Conservation (phyloP, 192 early-diverging fungal species). For the Powellomyces hirtus region DNA sequence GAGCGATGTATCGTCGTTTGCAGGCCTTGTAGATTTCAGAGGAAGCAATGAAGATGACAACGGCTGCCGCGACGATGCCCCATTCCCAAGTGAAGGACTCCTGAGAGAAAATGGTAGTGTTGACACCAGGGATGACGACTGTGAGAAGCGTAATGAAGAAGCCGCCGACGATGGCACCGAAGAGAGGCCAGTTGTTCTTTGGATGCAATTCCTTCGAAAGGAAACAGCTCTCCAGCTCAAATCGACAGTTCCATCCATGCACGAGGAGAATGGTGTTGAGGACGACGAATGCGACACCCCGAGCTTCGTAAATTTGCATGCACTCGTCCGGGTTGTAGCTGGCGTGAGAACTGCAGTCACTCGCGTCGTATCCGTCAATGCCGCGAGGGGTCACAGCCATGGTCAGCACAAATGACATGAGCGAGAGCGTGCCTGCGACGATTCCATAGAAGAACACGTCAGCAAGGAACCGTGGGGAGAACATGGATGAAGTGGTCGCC, state of each 20-base stretch:
- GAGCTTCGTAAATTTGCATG: slow-evolving; percentile 68
- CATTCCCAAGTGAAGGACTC: slow-evolving; percentile 60
- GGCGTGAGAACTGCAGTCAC: slow-evolving; percentile 22
- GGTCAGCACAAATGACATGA: slow-evolving; percentile 52
- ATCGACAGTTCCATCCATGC: slow-evolving; percentile 75
- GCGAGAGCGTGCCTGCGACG: slow-evolving; percentile 61
- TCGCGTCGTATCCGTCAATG: not conserved
- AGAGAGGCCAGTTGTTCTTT: slow-evolving; percentile 13
- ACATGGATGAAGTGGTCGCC: slow-evolving; percentile 50
- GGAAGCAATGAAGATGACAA: slow-evolving; percentile 60
- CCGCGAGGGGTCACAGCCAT: not conserved
- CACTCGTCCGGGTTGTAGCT: slow-evolving; percentile 54
- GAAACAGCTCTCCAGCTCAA: slow-evolving; percentile 7
- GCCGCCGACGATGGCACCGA: slow-evolving; percentile 40
- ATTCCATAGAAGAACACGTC: slow-evolving; percentile 73
- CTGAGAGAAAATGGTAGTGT: slow-evolving; percentile 47
- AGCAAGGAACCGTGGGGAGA: slow-evolving; percentile 58
- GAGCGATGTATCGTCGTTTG: not conserved
- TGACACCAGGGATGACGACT: slow-evolving; percentile 66
- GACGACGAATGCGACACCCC: slow-evolving; percentile 67
- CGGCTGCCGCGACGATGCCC: slow-evolving; percentile 60
- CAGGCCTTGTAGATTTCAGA: slow-evolving; percentile 64
- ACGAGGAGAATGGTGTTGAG: slow-evolving; percentile 69
- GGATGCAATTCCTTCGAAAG: not conserved
- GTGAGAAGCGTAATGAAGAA: slow-evolving; percentile 51